A percentile compares a stretch with the other conserved stretches of the same genome.
Evolutionary conservation across 257 asterid genomes (phyloP).

Genomic region (Cynanchum wilfordii): DNA sequence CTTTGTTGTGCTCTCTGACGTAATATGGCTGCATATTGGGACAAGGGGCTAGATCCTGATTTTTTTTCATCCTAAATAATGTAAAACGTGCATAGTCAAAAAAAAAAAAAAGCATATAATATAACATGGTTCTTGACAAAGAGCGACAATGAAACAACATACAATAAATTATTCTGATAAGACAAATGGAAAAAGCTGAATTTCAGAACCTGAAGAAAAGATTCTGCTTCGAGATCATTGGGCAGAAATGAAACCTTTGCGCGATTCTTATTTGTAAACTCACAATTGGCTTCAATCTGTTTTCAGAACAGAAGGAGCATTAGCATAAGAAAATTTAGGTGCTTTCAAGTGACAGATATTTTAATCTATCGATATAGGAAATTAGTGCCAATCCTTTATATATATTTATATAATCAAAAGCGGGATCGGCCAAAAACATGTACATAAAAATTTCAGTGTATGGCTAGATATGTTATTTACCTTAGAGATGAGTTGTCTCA

Average conservation of each 20-base stretch:
- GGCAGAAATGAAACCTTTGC: slow-evolving; percentile 58
- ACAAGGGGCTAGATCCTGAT: slow-evolving; percentile 62
- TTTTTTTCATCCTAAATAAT: slow-evolving; percentile 53
- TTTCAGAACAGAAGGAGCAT: slow-evolving; percentile 22
- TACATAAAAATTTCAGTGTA: too few species aligned
- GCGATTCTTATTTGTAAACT: slow-evolving; percentile 70
- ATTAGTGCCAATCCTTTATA: neutral
- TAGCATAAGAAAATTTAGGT: slow-evolving; percentile 11
- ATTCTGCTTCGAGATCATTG: slow-evolving; percentile 57
- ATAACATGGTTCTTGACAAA: neutral
- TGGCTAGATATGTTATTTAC: slow-evolving; percentile 24
- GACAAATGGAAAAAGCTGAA: slow-evolving; percentile 3
- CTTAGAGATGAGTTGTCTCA: slow-evolving; percentile 66
- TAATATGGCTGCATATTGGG: slow-evolving; percentile 49
- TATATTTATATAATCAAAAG: too few species aligned
- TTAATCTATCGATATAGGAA: neutral
- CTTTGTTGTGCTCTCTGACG: slow-evolving; percentile 68
- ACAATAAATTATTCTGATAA: neutral
- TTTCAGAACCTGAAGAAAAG: slow-evolving; percentile 77
- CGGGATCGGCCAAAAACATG: too few species aligned
- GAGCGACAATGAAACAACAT: neutral
- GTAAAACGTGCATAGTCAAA: neutral
- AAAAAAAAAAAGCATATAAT: too few species aligned
- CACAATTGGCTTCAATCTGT: slow-evolving; percentile 75
- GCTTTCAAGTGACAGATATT: neutral